These are phyloP conservation scores for Paramecium caudatum DNA, from an alignment of 73 alveolate species.

Conservation along the genomic window DNA sequence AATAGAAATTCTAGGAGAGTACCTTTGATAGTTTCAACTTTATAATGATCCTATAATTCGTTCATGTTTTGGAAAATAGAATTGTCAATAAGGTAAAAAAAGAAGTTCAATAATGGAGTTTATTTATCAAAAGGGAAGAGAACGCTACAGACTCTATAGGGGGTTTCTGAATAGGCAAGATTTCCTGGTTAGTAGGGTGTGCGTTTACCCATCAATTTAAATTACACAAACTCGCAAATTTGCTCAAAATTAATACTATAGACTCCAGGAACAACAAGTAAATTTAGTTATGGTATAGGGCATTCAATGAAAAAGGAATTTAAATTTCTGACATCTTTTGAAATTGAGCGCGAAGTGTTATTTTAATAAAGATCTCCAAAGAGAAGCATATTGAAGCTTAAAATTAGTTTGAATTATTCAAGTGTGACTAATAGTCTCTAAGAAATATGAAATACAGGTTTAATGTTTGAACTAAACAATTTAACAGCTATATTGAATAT, in stretches of 20 bases:
- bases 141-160: not conserved
- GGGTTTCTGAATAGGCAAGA: not conserved
- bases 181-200: not conserved
- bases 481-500: not conserved
- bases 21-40: not conserved
- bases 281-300: not conserved
- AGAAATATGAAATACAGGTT: not conserved
- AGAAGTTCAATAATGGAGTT: not conserved
- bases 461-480: not conserved
- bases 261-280: constrained; percentile 63
- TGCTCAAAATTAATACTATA: constrained; percentile 2
- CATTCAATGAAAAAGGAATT: not conserved
- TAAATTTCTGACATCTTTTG: not conserved
- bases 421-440: not conserved
- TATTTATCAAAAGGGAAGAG: not conserved
- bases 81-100: constrained; percentile 12
- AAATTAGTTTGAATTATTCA: not conserved
- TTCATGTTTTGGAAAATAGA: not conserved
- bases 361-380: constrained; percentile 1
- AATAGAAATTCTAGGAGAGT: not conserved
- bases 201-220: not conserved
- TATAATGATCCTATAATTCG: not conserved
- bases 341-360: not conserved
- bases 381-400: not conserved
- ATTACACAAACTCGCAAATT: not conserved